phyloP scores from a whole-genome alignment of 768 basidiomycete species.

The Tubosaeta sp. region DNA sequence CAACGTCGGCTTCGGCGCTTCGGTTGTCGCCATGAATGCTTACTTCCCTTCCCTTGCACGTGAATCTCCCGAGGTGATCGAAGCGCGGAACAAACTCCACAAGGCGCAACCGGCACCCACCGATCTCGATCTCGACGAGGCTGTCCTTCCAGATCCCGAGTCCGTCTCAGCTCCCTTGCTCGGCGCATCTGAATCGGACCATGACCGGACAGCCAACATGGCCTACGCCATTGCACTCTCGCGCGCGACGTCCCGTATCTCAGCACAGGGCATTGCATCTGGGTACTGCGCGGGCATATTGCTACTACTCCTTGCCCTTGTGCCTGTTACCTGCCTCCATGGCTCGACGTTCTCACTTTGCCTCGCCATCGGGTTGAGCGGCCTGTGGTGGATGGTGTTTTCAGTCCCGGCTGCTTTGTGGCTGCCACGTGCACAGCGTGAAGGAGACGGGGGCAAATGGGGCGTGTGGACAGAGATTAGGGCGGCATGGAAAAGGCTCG shows the following conservation, averaged over 20 bases:
- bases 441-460: constrained; percentile 33
- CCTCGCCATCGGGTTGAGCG: constrained; percentile 80
- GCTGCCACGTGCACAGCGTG: constrained; percentile 45
- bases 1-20: constrained; percentile 81
- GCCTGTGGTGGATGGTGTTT: constrained; percentile 80
- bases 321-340: constrained; percentile 71
- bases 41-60: constrained; percentile 73
- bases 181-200: constrained; percentile 6
- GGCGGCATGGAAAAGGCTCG: constrained; percentile 73
- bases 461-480: constrained; percentile 48
- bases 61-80: constrained; percentile 32
- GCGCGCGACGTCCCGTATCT: constrained; percentile 24
- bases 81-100: constrained; percentile 46
- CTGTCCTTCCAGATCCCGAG: constrained; percentile 13
- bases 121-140: constrained; percentile 15
- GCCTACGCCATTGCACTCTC: no score
- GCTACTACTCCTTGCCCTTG: constrained; percentile 63
- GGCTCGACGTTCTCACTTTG: constrained; percentile 78
- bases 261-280: constrained; percentile 78
- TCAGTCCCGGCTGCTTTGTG: constrained; percentile 75
- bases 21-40: constrained; percentile 85
- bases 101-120: constrained; percentile 11
- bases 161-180: constrained; percentile 38
- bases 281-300: constrained; percentile 84
- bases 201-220: constrained; percentile 50